Evolutionary conservation across 352 stramenopile genomes (phyloP).

Genomic region (Pythium rhizo-oryzae): DNA sequence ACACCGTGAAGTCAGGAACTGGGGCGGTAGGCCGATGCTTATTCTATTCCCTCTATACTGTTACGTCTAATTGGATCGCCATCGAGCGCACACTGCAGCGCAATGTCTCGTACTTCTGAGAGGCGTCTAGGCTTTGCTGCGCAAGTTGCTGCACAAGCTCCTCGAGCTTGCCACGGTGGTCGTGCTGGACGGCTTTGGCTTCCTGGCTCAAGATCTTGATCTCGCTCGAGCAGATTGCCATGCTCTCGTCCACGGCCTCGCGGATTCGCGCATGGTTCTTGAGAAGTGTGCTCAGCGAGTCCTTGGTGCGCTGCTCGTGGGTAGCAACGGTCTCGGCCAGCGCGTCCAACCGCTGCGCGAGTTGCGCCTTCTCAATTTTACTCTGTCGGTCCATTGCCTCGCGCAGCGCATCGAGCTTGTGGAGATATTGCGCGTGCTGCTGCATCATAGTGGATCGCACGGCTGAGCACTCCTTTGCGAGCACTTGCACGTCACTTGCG

Average conservation of each 20-base stretch:
- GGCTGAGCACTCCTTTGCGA: conserved; percentile 44
- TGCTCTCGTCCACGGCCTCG: conserved; percentile 54
- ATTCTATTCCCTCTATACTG: conserved; percentile 20
- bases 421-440: conserved; percentile 40
- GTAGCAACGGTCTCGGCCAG: conserved; percentile 38
- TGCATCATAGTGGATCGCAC: conserved; percentile 42
- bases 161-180: conserved; percentile 30
- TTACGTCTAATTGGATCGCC: conserved; percentile 45
- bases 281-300: conserved; percentile 44
- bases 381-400: conserved; percentile 50
- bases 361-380: conserved; percentile 51
- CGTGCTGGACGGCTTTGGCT: conserved; percentile 33
- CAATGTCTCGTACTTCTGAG: conserved; percentile 37
- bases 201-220: conserved; percentile 50
- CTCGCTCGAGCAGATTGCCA: conserved; percentile 60
- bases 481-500: conserved; percentile 47
- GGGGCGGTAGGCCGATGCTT: neutral
- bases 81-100: conserved; percentile 44
- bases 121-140: conserved; percentile 9
- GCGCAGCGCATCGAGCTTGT: conserved; percentile 45
- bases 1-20: too few relatives aligned
- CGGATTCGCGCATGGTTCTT: conserved; percentile 60
- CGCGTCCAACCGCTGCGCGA: conserved; percentile 49
- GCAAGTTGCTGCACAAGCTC: conserved; percentile 14
- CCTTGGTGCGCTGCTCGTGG: conserved; percentile 48